phyloP scores from a whole-genome alignment of 192 early-diverging fungal genomes.

The Paraglomus brasilianum region DNA sequence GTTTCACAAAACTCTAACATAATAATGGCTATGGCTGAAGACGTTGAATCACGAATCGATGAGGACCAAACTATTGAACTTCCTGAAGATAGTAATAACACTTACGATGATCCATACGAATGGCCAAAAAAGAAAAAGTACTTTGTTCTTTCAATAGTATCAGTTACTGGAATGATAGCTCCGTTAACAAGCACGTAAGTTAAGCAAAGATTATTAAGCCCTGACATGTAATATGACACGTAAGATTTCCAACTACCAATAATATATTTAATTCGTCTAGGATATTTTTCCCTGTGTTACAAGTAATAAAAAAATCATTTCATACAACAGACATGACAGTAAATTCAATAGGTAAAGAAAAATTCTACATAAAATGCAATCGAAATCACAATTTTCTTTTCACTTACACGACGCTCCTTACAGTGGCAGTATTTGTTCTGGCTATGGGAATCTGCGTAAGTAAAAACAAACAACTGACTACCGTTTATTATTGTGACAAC shows the following conservation, averaged over 20 bases:
- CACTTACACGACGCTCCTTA: neutral
- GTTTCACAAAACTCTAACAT: no score
- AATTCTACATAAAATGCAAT: neutral
- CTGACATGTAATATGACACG: neutral
- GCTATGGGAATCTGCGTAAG: neutral
- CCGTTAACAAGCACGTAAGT: constrained; percentile 29
- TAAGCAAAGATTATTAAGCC: neutral
- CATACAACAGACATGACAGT: constrained; percentile 31
- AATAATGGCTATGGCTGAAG: no score
- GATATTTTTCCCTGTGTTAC: constrained; percentile 42
- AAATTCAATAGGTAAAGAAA: constrained; percentile 33
- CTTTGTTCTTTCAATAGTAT: constrained; percentile 34
- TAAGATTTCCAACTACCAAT: no score
- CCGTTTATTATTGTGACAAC: no score
- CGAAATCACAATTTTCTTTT: neutral
- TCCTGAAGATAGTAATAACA: neutral
- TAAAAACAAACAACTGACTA: neutral
- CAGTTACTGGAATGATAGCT: constrained; percentile 38
- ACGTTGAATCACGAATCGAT: neutral
- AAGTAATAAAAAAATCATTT: constrained; percentile 34
- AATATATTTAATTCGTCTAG: neutral
- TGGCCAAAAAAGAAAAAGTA: constrained; percentile 39
- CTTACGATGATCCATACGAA: constrained; percentile 37
- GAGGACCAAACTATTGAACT: neutral
- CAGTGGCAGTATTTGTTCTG: constrained; percentile 11